A percentile compares a stretch with the other conserved stretches of the same genome.
Conservation (phyloP, 169 alveolate genomes). For the Eimeria zaria region DNA sequence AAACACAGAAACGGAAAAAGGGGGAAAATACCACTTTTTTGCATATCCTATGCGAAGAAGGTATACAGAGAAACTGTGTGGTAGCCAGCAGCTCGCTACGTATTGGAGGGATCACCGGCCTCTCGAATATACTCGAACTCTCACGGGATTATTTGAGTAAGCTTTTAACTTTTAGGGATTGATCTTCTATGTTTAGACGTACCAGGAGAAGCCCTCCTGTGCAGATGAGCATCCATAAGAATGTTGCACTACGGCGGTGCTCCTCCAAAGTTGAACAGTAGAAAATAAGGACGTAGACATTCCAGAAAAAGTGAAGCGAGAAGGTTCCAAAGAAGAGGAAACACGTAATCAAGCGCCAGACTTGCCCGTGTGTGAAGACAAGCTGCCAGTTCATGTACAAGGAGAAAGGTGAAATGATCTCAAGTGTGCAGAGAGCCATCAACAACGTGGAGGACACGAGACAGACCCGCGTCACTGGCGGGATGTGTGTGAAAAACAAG, state of each 20-base stretch:
- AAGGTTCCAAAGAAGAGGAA: constrained; percentile 96
- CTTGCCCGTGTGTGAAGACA: constrained; percentile 83
- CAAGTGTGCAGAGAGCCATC: constrained; percentile 88
- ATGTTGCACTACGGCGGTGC: constrained; percentile 85
- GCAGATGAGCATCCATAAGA: constrained; percentile 86
- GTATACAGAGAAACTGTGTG: not conserved
- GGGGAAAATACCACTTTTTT: not conserved
- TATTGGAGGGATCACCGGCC: not conserved
- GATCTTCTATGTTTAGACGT: no score
- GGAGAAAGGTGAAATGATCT: constrained; percentile 86
- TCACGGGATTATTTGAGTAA: not conserved
- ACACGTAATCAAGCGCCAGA: constrained; percentile 96
- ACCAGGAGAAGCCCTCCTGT: constrained; percentile 85
- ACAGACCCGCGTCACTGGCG: constrained; percentile 86
- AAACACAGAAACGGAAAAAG: not conserved
- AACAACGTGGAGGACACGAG: constrained; percentile 81
- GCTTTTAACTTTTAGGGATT: not conserved
- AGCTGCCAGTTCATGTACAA: constrained; percentile 86
- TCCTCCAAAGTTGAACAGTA: constrained; percentile 89
- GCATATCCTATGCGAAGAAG: not conserved
- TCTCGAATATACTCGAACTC: not conserved
- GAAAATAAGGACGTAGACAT: constrained; percentile 92
- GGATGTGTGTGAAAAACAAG: constrained; percentile 80
- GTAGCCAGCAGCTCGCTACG: not conserved
- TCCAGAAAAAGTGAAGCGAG: constrained; percentile 96